Evolutionary conservation across 2,329 filamentous ascomycete genomes (phyloP), one percentile per base, ranked within the genome.

Genomic region (Alternaria gansuensis): DNA sequence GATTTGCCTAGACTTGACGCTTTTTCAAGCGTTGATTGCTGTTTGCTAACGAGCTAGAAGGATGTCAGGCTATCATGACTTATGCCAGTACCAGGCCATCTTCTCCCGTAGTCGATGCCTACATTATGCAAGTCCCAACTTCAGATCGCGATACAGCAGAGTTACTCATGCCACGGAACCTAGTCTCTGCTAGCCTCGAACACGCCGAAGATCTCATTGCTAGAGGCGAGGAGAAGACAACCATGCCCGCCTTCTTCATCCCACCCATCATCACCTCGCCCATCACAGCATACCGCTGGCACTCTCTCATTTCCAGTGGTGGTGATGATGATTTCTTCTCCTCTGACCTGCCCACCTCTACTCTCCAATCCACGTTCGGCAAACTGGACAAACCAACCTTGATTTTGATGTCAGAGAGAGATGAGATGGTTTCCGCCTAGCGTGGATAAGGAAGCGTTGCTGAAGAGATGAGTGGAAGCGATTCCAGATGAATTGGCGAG

Each of bases 261-360:
- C 62, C 62, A 14, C 29, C 43, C 1, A 48, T 69, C 3, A 63
- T 69, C 49, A 33, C 34, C 1, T 62, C 62, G 4, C 65, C 65
- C 2, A 41, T 67, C 13, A 61, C 65, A 1, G 60, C 65, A 8
- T 67, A 68, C 50, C 63, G 60, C 31, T 68, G 66, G 63, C 43
- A 61, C 36, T 68, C 63, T 3, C 54, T 68, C 11, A 43, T 63
- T 8, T 49, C 56, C 3, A 40, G 57, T 4, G 57, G 62, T 2
- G 61, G 66, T n/a, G 65, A 66, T 17, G 66, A 67, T 24, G 63
- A 66, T 49, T 66, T 62, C 43, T 69, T 69, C 48, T 64, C 63
- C 13, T 60, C 58, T 7, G 65, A 69, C 31, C 33, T 51, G 26
- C 24, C 46, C 13, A 10, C 17, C 26, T 39, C 46, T 1, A 5